Conservation (phyloP, 441 rosid species). For the Populus trichocarpa region DNA sequence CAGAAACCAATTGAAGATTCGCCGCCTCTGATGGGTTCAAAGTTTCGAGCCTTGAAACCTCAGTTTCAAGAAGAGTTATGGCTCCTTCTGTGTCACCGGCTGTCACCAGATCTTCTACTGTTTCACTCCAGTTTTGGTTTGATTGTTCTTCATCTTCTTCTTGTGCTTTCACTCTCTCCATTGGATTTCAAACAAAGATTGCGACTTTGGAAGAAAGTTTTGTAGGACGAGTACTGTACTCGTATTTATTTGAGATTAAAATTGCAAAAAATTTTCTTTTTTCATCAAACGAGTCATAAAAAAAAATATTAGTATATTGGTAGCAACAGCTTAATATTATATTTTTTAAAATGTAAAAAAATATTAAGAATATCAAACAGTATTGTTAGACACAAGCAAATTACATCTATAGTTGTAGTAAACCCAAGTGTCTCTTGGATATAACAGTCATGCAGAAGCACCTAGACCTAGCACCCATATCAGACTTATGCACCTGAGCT, state of each 20-base stretch:
- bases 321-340: too few relatives aligned
- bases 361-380: too few relatives aligned
- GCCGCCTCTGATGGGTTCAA: slow-evolving; percentile 23
- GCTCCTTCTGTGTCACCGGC: slow-evolving; percentile 61
- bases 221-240: not conserved
- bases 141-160: not conserved
- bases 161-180: not conserved
- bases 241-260: too few relatives aligned
- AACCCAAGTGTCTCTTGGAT: too few relatives aligned
- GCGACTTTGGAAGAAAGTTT: not conserved
- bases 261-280: not conserved
- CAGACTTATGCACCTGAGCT: too few relatives aligned
- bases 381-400: too few relatives aligned
- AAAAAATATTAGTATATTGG: too few relatives aligned
- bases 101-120: slow-evolving; percentile 70
- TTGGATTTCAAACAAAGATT: not conserved
- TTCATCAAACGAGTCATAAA: not conserved
- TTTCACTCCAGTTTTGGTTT: slow-evolving; percentile 74
- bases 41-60: slow-evolving; percentile 39
- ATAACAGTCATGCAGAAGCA: too few relatives aligned
- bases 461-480: too few relatives aligned
- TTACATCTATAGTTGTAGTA: too few relatives aligned
- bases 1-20: slow-evolving; percentile 57
- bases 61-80: slow-evolving; percentile 62
- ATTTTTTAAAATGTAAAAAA: too few relatives aligned